Conservation (phyloP, 495 filamentous ascomycete genomes). For the Hypoxylon rickii region DNA sequence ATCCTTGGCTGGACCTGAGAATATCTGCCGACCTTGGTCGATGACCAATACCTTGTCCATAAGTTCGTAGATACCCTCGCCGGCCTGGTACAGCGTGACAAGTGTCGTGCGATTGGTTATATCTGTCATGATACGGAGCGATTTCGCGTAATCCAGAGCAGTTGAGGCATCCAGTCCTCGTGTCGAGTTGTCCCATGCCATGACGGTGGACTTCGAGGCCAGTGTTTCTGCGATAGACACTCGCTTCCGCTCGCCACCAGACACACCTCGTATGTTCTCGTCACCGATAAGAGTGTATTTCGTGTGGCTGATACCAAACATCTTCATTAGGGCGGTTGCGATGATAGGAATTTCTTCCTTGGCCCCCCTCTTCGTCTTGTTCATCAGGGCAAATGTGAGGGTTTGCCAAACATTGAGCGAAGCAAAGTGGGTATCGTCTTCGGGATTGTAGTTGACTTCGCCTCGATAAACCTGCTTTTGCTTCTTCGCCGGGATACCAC, state of each 20-base stretch:
- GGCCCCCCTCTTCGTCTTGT: slow-evolving; percentile 79
- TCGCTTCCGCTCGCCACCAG: slow-evolving; percentile 64
- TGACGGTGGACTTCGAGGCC: slow-evolving; percentile 53
- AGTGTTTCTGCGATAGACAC: slow-evolving; percentile 61
- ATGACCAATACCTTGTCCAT: slow-evolving; percentile 76
- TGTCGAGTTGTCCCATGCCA: slow-evolving; percentile 73
- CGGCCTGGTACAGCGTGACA: slow-evolving; percentile 83
- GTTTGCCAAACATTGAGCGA: slow-evolving; percentile 79
- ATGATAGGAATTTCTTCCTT: slow-evolving; percentile 69
- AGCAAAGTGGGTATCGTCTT: slow-evolving; percentile 82
- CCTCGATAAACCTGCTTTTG: slow-evolving; percentile 72
- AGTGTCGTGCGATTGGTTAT: slow-evolving; percentile 80
- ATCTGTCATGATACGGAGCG: slow-evolving; percentile 80
- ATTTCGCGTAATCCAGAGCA: slow-evolving; percentile 78
- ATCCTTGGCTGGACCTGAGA: slow-evolving; percentile 63
- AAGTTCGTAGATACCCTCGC: slow-evolving; percentile 79
- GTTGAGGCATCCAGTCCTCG: slow-evolving; percentile 81
- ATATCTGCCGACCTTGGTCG: slow-evolving; percentile 71
- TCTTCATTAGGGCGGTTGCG: slow-evolving; percentile 69
- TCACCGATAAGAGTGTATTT: slow-evolving; percentile 85
- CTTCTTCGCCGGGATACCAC: slow-evolving; percentile 72
- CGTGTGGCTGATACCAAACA: slow-evolving; percentile 83
- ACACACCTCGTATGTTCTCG: slow-evolving; percentile 76
- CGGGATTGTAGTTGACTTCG: slow-evolving; percentile 81
- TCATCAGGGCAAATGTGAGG: slow-evolving; percentile 78